Evolutionary conservation across 2,329 filamentous ascomycete genomes (phyloP).

Genomic region (Teratosphaeria zuluensis): DNA sequence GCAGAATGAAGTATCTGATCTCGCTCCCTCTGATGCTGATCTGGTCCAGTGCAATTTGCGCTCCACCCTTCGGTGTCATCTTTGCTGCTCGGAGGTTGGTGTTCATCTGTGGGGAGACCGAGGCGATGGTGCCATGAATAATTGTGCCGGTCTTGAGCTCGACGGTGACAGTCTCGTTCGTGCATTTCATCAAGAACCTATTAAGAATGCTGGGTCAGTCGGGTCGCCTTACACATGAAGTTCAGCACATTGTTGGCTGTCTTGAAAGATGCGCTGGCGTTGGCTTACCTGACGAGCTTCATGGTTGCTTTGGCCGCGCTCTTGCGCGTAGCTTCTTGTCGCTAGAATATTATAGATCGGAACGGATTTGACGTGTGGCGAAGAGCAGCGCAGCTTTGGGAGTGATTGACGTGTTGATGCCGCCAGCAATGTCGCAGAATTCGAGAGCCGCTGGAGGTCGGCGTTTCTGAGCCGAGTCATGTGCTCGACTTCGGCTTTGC

Average conservation of each 20-base stretch:
- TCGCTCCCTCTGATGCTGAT: slow-evolving; percentile 96
- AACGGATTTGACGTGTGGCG: neutral
- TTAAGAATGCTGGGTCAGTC: slow-evolving; percentile 8
- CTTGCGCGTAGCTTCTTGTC: slow-evolving; percentile 1
- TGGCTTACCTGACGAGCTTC: slow-evolving; percentile 89
- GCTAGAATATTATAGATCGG: neutral
- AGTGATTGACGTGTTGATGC: neutral
- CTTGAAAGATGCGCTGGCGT: neutral
- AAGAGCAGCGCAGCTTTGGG: neutral
- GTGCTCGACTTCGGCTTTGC: too few species aligned
- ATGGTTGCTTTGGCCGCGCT: slow-evolving; percentile 46
- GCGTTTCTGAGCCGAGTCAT: neutral
- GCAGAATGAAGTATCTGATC: slow-evolving; percentile 92
- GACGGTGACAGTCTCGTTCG: slow-evolving; percentile 96
- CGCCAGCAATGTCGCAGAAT: neutral
- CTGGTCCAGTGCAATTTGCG: slow-evolving; percentile 78
- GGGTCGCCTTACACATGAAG: slow-evolving; percentile 31
- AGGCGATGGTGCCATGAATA: slow-evolving; percentile 91
- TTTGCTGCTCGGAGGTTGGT: slow-evolving; percentile 90
- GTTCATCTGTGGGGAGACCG: slow-evolving; percentile 98
- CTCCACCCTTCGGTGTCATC: slow-evolving; percentile 84
- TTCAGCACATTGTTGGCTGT: slow-evolving; percentile 36
- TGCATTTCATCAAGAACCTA: slow-evolving; percentile 98
- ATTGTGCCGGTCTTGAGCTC: slow-evolving; percentile 99
- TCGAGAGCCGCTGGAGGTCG: slow-evolving; percentile 17